Base-by-base conservation (phyloP, 2,329 filamentous ascomycete genomes). In the Neofusicoccum kwambonambiense region DNA sequence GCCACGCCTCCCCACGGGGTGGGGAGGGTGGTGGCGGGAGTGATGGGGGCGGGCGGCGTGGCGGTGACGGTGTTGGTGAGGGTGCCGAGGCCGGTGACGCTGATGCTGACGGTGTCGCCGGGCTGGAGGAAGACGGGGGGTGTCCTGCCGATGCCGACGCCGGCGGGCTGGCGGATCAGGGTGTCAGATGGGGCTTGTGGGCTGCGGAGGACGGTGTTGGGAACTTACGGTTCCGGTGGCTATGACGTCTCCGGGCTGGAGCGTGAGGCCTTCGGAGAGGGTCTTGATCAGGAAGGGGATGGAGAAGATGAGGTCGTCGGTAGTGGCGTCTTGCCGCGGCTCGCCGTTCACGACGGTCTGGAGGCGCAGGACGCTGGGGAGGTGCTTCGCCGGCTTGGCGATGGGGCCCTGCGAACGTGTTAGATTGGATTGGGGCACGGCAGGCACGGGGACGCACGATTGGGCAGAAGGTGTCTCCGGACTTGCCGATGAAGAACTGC, bases 401-500 rank as follows among this genome's bases (percentile, higher is more conserved):
- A 85, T 77, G 0, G 83, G 83, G 0, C 84, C 84, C 77, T 61
- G 17, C 3, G 11, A 27, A 15, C 1, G 3, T 47, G 34, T 45
- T 13, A 35, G 35, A 31, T 7, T 31, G 27, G 22, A 39, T 41
- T 37, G 13, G n/a, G 7, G n/a, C 3, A 7, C 11, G 4, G 2
- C 8, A 34, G 12, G 1, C n/a, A 7, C n/a, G 4, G 19, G 41
- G 47, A 12, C 3, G 13, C 67, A 82, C 80, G 76, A 86, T 86
- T 0, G 84, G 84, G 66, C 83, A 86, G 67, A 82, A 86, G 0
- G 83, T 85, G 69, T 87, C 83, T 0, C 80, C 73, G 0, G 81
- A 84, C 70, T 87, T 87, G 8, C 85, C 84, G 56, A 87, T 81
- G 64, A 82, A 87, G 70, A 86, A 87, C 67, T 87, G 85, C 70